Evolutionary conservation across 768 basidiomycete species (phyloP), one percentile per base, ranked within the genome.

Genomic region (Leucosporidium scottii): DNA sequence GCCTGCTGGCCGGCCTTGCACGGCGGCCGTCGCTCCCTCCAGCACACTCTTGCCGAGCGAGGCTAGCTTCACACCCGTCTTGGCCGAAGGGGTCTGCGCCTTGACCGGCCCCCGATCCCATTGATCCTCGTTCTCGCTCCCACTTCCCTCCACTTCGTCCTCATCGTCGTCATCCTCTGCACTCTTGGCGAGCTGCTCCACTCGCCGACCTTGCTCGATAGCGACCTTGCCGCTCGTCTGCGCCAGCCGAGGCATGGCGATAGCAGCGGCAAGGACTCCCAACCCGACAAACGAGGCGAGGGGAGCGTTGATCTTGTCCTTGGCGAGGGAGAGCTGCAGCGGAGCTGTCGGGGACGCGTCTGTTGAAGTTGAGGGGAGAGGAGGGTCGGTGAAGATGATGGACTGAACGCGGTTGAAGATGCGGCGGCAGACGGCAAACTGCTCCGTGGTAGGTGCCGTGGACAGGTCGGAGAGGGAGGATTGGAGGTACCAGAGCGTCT

Each of bases 401-500:
- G 93, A 89, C 79, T 98, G 93, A 75, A 93, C 93, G 77, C 84
- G 84, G 77, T 90, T 90, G 66, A 97, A 81, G 49, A 93, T 85
- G 68, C 94, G 85, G 78, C 93, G 91, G 78, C 96, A 98, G 66
- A 94, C 88, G 58, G 85, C 81, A 79, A 97, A 97, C 1, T 92
- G 90, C 4, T 68, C 66, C 13, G 62, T 44, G 2, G 62, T 47
- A 3, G 62, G 44, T 53, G 78, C 74, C 12, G 23, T n/a, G 5
- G 65, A 69, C 12, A 97, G 82, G 78, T 99, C 96, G 65, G 85
- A 85, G 25, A 99, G 82, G 31, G 89, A 86, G 21, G 94, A 91
- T 84, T 98, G 96, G 88, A 98, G 93, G 79, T 93, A 96, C 93
- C 94, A 98, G 55, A 99, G 80, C 0, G 96, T 97, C 92, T 93